phyloP scores from a whole-genome alignment of 495 filamentous ascomycete genomes.

The Saxispiralis lemnorum region DNA sequence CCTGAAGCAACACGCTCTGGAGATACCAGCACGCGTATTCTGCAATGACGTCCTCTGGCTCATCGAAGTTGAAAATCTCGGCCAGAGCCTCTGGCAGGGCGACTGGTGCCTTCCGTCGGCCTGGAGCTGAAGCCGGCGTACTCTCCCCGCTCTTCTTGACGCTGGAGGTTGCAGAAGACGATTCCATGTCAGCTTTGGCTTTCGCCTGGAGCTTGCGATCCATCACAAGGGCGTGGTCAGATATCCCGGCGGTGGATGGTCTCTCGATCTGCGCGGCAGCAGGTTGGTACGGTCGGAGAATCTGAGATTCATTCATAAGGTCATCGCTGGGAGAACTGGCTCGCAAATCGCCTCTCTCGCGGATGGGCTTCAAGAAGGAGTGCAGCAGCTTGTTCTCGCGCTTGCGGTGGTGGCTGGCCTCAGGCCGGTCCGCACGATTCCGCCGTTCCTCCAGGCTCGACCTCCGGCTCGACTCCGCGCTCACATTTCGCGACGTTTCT shows the following conservation, averaged over 20 bases:
- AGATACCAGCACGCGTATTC: conserved; percentile 93
- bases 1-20: conserved; percentile 80
- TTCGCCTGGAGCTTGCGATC: conserved; percentile 72
- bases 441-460: conserved; percentile 6
- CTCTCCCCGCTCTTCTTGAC: conserved; percentile 17
- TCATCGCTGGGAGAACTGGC: conserved; percentile 11
- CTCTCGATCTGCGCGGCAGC: conserved; percentile 7
- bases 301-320: conserved; percentile 22
- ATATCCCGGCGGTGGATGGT: conserved; percentile 16
- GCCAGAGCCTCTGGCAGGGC: conserved; percentile 51
- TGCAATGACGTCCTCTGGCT: conserved; percentile 67
- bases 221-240: conserved; percentile 46
- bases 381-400: conserved; percentile 42
- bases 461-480: conserved; percentile 7
- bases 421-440: conserved; percentile 16
- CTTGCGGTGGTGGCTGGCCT: conserved; percentile 17
- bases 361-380: conserved; percentile 38
- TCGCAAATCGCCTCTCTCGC: conserved; percentile 20
- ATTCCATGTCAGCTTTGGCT: conserved; percentile 36
- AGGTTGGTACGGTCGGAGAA: conserved; percentile 19
- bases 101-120: conserved; percentile 24
- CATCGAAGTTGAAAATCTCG: conserved; percentile 78
- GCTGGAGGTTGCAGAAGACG: conserved; percentile 16
- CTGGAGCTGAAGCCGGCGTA: conserved; percentile 22
- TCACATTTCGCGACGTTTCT: conserved; percentile 2